A percentile compares a stretch with the other conserved stretches of the same genome.
Conservation (phyloP, 768 basidiomycete species). For the Leucocoprinus leucothites region DNA sequence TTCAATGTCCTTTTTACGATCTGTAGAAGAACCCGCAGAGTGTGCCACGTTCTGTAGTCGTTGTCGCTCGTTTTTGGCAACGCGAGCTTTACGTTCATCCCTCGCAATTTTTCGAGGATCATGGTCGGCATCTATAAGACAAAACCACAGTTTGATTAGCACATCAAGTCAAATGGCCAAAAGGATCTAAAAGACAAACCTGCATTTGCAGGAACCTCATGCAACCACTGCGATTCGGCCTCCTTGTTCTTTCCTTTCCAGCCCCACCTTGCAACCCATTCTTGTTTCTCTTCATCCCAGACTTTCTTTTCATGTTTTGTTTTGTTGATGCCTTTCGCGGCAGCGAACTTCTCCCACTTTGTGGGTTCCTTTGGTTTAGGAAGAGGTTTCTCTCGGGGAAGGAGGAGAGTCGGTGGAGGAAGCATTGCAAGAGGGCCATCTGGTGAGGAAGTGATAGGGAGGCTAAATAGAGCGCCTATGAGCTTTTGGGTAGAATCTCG, state of each 20-base stretch:
- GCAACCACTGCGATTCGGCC: constrained; percentile 84
- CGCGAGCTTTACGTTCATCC: constrained; percentile 74
- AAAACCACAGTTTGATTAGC: neutral
- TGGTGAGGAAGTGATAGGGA: constrained; percentile 71
- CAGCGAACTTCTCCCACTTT: constrained; percentile 96
- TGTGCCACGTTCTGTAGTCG: constrained; percentile 68
- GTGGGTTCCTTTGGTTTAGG: constrained; percentile 91
- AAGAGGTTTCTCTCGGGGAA: constrained; percentile 90
- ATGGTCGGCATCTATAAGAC: constrained; percentile 60
- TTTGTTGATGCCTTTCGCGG: constrained; percentile 90
- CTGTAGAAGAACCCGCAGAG: constrained; percentile 34
- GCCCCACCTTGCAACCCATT: constrained; percentile 92
- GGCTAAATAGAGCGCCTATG: constrained; percentile 72
- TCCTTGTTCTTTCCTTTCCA: constrained; percentile 86
- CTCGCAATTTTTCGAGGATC: constrained; percentile 78
- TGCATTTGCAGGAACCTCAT: constrained; percentile 84
- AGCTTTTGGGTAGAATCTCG: constrained; percentile 83
- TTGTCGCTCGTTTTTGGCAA: constrained; percentile 84
- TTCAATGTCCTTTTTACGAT: constrained; percentile 74
- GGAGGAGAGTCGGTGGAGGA: constrained; percentile 68
- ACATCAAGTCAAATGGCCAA: neutral
- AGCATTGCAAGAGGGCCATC: constrained; percentile 85
- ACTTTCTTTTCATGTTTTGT: constrained; percentile 71
- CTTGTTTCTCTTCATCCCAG: constrained; percentile 95
- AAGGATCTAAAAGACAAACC: constrained; percentile 44